phyloP scores from a whole-genome alignment of 345 rosid species.

The Psidium friedrichsthalianum region DNA sequence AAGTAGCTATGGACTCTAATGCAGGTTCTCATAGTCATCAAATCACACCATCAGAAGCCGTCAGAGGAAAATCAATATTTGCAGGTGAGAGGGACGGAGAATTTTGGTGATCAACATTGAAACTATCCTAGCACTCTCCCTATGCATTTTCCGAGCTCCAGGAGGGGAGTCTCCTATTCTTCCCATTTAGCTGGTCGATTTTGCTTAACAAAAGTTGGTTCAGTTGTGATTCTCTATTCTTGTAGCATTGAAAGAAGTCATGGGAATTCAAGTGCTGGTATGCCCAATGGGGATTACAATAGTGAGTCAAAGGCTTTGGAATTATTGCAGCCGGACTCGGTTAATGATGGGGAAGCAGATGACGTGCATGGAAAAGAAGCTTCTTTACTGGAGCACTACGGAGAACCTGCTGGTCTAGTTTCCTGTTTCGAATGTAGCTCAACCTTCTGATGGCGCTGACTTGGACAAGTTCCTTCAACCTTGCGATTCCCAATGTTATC shows the following conservation, averaged over 20 bases:
- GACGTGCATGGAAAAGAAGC: slow-evolving; percentile 12
- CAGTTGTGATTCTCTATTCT: background rate
- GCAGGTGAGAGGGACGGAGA: slow-evolving; percentile 62
- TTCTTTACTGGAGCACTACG: background rate
- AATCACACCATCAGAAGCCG: slow-evolving; percentile 18
- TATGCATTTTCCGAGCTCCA: slow-evolving; percentile 14
- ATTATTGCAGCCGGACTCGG: slow-evolving; percentile 9
- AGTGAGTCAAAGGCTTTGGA: slow-evolving; percentile 17
- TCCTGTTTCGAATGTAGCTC: slow-evolving; percentile 12
- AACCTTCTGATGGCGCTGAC: slow-evolving; percentile 10
- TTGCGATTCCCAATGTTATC: background rate
- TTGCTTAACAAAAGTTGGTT: background rate
- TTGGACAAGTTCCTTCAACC: slow-evolving; percentile 17
- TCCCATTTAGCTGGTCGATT: background rate
- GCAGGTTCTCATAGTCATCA: slow-evolving; percentile 40
- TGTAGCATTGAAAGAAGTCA: slow-evolving; percentile 33
- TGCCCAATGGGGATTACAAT: slow-evolving; percentile 33
- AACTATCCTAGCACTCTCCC: slow-evolving; percentile 29
- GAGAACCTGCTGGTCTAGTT: background rate
- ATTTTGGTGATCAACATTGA: slow-evolving; percentile 57
- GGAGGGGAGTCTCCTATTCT: slow-evolving; percentile 20
- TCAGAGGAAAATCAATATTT: slow-evolving; percentile 52
- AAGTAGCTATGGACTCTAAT: background rate
- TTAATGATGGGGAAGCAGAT: slow-evolving; percentile 16
- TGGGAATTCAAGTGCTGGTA: slow-evolving; percentile 14